Base-by-base conservation (phyloP, 345 rosid species). In the Eucalyptus regnans region DNA sequence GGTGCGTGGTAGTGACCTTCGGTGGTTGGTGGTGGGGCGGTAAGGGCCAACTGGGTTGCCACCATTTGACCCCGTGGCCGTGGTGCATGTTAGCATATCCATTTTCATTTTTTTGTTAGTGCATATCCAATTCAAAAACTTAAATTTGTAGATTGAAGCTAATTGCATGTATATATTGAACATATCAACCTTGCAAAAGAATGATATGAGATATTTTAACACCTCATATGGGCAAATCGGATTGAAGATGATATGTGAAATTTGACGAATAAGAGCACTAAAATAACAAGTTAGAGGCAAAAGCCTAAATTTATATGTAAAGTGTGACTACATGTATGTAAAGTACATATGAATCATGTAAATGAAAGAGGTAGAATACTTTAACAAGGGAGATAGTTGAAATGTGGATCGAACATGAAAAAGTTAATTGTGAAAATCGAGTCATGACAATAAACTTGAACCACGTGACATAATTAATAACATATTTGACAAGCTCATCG, bases 181-280 rank as follows among this genome's bases (percentile, higher is more conserved):
- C 79, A 66, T 18, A 16, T 66, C 0, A 31, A 15, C 44, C 1
- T 18, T 9, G 0, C 1, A 9, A 17, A 66, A 18, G 22, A 14
- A 33, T 0, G 6, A 66, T 14, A 66, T n/a, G 3, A 17, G 44
- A 68, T 5, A 33, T 9, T 68, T 68, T 71, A 71, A 71, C 13
- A 37, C 4, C 1, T 1, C 15, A 8, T 71, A 10, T 0, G 2
- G 2, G 27, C 7, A 20, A 71, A 15, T 12, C 1, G 0, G 15
- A 71, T 37, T 71, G 10, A 1, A 4, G 3, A 71, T 37, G 14
- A 18, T 3, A 20, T 5, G 81, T 17, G 46, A 22, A 18, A 41
- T 71, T 18, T 71, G 23, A 31, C 4, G 0, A 68, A 68, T 16
- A 5, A 15, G 1, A 29, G 4, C 11, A 11, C 6, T 31, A n/a